A percentile compares a stretch with the other conserved stretches of the same genome.
phyloP scores from a whole-genome alignment of 1,139 yeast genomes.

The Pichia cactophila region DNA sequence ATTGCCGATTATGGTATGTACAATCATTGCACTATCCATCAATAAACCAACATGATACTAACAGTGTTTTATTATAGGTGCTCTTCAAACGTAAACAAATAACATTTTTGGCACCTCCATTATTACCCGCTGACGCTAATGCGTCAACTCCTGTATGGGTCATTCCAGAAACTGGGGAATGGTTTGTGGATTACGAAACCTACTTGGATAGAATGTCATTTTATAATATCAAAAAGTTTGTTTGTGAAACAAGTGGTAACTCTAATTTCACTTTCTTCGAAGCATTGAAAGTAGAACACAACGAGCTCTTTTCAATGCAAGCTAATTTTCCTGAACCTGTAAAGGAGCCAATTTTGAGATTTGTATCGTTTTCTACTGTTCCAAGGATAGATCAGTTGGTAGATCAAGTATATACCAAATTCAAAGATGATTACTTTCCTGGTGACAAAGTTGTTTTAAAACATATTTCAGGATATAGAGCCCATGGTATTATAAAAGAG shows the following conservation, averaged over 20 bases:
- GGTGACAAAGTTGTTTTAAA: slow-evolving; percentile 76
- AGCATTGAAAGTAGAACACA: slow-evolving; percentile 70
- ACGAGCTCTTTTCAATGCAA: slow-evolving; percentile 66
- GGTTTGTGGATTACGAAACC: slow-evolving; percentile 71
- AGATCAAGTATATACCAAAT: slow-evolving; percentile 69
- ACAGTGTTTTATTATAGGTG: slow-evolving; percentile 35
- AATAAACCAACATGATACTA: neutral
- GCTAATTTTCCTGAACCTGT: slow-evolving; percentile 82
- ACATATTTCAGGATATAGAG: slow-evolving; percentile 22
- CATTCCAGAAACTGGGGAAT: slow-evolving; percentile 80
- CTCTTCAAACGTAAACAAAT: slow-evolving; percentile 68
- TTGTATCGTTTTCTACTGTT: slow-evolving; percentile 74
- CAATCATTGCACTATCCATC: neutral
- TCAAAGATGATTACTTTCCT: slow-evolving; percentile 82
- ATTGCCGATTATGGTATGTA: neutral
- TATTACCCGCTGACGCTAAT: slow-evolving; percentile 45
- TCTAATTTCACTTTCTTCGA: slow-evolving; percentile 86
- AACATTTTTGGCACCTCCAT: slow-evolving; percentile 46
- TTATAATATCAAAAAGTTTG: slow-evolving; percentile 69
- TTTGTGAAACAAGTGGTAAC: slow-evolving; percentile 93
- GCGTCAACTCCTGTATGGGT: slow-evolving; percentile 56
- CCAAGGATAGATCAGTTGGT: slow-evolving; percentile 81
- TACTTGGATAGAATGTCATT: slow-evolving; percentile 65
- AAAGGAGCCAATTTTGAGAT: slow-evolving; percentile 82
- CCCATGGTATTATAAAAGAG: slow-evolving; percentile 51